Conservation (phyloP, 208 protist species). For the Trypanosoma cruzi region DNA sequence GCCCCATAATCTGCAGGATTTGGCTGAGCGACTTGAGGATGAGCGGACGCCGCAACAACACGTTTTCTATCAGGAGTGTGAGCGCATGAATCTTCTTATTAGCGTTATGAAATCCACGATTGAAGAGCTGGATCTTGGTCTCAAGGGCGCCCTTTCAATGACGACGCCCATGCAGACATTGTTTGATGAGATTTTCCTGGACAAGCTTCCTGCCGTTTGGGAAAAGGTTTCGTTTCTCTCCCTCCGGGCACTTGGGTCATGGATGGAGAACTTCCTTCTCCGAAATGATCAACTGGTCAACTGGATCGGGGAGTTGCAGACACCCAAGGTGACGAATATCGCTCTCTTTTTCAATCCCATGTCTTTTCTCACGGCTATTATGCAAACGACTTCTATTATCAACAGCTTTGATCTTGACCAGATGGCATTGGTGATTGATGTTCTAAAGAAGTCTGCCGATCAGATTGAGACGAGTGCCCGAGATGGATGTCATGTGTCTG, state of each 20-base stretch:
- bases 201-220: constrained; percentile 96
- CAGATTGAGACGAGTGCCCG: constrained; percentile 94
- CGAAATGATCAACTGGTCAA: constrained; percentile 95
- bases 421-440: constrained; percentile 94
- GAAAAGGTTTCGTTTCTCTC: constrained; percentile 97
- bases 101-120: constrained; percentile 91
- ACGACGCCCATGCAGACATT: constrained; percentile 91
- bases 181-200: constrained; percentile 93
- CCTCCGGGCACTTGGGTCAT: constrained; percentile 92
- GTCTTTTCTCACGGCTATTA: constrained; percentile 99
- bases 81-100: constrained; percentile 98
- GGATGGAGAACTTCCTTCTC: constrained; percentile 96
- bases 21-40: constrained; percentile 94
- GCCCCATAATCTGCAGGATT: constrained; percentile 91
- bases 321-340: constrained; percentile 96
- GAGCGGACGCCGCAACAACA: constrained; percentile 98
- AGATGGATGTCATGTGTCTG: constrained; percentile 98
- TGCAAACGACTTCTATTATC: constrained; percentile 97
- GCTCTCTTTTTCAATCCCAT: constrained; percentile 98
- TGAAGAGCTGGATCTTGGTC: constrained; percentile 97
- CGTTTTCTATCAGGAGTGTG: constrained; percentile 98
- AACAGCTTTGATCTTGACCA: constrained; percentile 98
- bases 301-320: constrained; percentile 94
- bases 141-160: constrained; percentile 96
- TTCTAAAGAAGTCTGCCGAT: constrained; percentile 96